Evolutionary conservation across 768 basidiomycete species (phyloP).

Genomic region (Trametes meyenii): DNA sequence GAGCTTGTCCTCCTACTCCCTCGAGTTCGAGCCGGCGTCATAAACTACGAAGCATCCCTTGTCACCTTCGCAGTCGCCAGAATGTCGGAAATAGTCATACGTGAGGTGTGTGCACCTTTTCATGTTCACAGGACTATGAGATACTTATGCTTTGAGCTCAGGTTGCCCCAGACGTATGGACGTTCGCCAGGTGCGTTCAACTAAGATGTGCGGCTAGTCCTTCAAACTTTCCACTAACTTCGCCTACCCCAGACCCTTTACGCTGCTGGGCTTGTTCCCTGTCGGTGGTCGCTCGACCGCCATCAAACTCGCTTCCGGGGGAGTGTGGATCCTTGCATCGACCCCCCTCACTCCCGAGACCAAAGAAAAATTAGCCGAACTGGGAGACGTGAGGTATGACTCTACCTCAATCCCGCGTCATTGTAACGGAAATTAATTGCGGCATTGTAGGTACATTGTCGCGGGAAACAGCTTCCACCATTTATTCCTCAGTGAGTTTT

Average conservation of each 20-base stretch:
- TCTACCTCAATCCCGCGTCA: neutral
- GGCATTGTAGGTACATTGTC: constrained; percentile 50
- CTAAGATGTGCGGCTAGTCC: neutral
- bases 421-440: neutral
- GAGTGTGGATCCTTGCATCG: constrained; percentile 78
- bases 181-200: constrained; percentile 45
- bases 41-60: too few species aligned
- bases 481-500: constrained; percentile 49
- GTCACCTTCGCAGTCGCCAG: neutral
- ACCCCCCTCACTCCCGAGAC: constrained; percentile 67
- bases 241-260: constrained; percentile 51
- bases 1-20: neutral
- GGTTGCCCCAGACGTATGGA: constrained; percentile 50
- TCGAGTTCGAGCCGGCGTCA: neutral
- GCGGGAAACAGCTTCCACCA: constrained; percentile 55
- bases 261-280: constrained; percentile 63
- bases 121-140: neutral
- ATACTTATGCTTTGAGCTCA: neutral
- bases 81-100: constrained; percentile 43
- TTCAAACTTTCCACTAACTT: neutral
- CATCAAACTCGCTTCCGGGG: constrained; percentile 59
- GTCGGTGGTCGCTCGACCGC: constrained; percentile 82
- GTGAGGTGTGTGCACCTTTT: constrained; percentile 36
- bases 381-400: constrained; percentile 65
- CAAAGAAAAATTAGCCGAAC: constrained; percentile 53